These are phyloP conservation scores for Phoma sp. DNA, from an alignment of 2,329 filamentous ascomycete species.

Conservation along the genomic window DNA sequence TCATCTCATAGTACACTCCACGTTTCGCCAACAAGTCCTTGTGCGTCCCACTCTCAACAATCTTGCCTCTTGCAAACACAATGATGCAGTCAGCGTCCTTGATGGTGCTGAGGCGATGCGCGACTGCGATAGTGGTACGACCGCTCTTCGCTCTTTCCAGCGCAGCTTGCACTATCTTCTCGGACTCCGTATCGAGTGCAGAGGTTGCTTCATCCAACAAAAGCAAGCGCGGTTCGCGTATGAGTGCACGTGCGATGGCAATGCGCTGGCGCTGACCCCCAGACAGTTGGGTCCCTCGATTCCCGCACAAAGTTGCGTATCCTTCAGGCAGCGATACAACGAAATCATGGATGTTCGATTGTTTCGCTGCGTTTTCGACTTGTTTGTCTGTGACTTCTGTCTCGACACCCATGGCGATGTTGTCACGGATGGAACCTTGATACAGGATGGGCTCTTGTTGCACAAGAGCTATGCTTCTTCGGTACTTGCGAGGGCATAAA, in stretches of 20 bases:
- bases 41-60: constrained; percentile 78
- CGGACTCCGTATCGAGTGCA: constrained; percentile 50
- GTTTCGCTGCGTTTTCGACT: constrained; percentile 77
- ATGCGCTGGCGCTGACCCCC: constrained; percentile 96
- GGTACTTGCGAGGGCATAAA: constrained; percentile 81
- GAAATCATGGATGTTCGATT: constrained; percentile 53
- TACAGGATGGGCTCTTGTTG: constrained; percentile 95
- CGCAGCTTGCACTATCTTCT: constrained; percentile 80
- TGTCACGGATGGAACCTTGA: constrained; percentile 88
- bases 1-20: constrained; percentile 47
- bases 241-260: constrained; percentile 87
- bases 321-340: constrained; percentile 58
- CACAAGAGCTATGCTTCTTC: constrained; percentile 82
- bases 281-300: constrained; percentile 42
- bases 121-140: constrained; percentile 91
- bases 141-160: constrained; percentile 83
- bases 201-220: constrained; percentile 46
- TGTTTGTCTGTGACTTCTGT: constrained; percentile 73
- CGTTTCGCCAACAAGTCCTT: constrained; percentile 46
- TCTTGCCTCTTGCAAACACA: constrained; percentile 84
- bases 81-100: constrained; percentile 94
- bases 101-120: constrained; percentile 89
- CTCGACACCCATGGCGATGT: constrained; percentile 73
- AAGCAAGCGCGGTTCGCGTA: constrained; percentile 88
- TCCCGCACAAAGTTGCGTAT: constrained; percentile 48